phyloP scores from a whole-genome alignment of 805 yeast genomes.

The Ogataea haglerorum region DNA sequence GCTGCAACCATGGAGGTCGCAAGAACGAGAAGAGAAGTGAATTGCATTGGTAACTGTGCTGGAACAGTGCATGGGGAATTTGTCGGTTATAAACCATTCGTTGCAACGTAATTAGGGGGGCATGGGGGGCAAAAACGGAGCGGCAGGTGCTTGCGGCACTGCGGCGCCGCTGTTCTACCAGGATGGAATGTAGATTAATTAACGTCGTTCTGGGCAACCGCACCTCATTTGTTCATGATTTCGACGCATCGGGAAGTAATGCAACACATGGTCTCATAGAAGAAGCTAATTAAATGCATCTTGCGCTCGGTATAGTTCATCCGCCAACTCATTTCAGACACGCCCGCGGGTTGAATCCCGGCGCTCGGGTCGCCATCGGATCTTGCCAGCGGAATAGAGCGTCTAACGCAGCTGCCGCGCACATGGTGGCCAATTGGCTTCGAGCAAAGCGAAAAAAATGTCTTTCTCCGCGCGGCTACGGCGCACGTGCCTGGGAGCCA shows the following conservation, averaged over 20 bases:
- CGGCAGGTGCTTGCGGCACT: slow-evolving; percentile 1
- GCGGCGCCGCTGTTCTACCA: slow-evolving; percentile 1
- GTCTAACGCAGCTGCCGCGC: not conserved
- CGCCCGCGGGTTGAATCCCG: not conserved
- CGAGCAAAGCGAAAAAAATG: not conserved
- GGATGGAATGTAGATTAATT: not conserved
- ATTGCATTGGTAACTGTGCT: slow-evolving; percentile 9
- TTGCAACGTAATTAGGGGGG: not conserved
- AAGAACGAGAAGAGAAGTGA: slow-evolving; percentile 6
- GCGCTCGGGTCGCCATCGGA: not conserved
- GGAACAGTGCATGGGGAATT: not conserved
- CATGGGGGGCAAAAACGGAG: not conserved
- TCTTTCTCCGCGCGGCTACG: not conserved
- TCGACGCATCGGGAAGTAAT: not conserved
- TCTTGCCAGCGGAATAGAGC: not conserved
- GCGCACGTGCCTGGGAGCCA: slow-evolving; percentile 1
- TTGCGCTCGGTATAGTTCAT: not conserved
- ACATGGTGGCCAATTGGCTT: not conserved
- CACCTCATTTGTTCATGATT: not conserved
- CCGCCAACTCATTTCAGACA: not conserved
- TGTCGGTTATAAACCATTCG: slow-evolving; percentile 2
- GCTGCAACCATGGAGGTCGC: slow-evolving; percentile 13
- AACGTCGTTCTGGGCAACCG: not conserved
- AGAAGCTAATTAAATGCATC: not conserved
- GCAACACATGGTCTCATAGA: not conserved